Base-by-base conservation (phyloP, 805 yeast genomes). In the Metschnikowia matae region DNA sequence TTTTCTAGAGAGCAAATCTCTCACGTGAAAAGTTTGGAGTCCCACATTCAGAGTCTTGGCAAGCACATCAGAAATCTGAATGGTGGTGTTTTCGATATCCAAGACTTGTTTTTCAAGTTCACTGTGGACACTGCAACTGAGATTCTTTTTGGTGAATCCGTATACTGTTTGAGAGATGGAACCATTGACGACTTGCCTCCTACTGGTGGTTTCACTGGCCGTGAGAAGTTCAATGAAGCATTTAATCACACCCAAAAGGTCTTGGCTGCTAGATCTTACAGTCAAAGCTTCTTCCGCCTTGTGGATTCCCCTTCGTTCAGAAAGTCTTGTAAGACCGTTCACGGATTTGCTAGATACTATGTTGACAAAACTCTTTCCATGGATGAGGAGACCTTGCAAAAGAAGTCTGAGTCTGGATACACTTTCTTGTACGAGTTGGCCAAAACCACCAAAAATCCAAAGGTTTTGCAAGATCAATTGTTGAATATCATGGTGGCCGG, bases 1-100 rank as follows among this genome's bases (percentile, higher is more conserved):
- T 73, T 73, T 54, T 70, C 75, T 11, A 62, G 75, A 60, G 77
- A 71, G 48, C 74, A 73, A 55, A 68, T 72, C 48, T 67, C 74
- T 6, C 76, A 73, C 49, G 74, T 71, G 15, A 60, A 63, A 48
- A 21, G 64, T 5, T 62, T 72, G 56, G 77, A 73, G 50, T 74
- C 75, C 13, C 77, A 73, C 54, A 48, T 72, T 14, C 74, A 71
- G 52, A 60, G 59, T 10, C 60, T 73, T 42, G 65, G 64, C 14
- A 56, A 59, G 37, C 75, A 71, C 51, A 52, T 73, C 31, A 48
- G 44, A 23, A 61, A 57, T 38, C 32, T 44, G 40, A 61, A 63
- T 11, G 75, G 75, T 3, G 26, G 48, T 18, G 49, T 36, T 6
- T 70, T 73, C 51, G 74, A 73, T 48, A 62, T 73, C 46, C 77